These are phyloP conservation scores for Zizania palustris DNA, from an alignment of 202 grass and related monocot species.

Conservation along the genomic window DNA sequence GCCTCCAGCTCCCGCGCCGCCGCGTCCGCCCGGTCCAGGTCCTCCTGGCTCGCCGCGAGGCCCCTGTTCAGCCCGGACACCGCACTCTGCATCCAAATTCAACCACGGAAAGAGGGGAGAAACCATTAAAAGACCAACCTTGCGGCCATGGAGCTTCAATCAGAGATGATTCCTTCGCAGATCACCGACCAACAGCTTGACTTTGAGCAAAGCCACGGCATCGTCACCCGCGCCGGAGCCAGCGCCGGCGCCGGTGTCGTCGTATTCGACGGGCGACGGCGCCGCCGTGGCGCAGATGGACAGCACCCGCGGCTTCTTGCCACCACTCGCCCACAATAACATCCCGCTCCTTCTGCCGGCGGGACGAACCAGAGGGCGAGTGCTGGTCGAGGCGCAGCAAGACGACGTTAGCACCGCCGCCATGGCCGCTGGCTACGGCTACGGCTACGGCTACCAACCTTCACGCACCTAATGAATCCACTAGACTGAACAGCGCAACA, in stretches of 20 bases:
- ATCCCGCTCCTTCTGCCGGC: neutral
- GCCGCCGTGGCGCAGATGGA: conserved; percentile 41
- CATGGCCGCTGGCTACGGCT: conserved; percentile 42
- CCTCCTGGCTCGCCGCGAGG: conserved; percentile 74
- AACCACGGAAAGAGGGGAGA: too few species aligned
- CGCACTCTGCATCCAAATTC: conserved; percentile 58
- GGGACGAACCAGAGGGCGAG: conserved; percentile 2
- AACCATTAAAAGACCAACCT: neutral
- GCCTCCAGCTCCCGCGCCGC: conserved; percentile 69
- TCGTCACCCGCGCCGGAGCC: neutral
- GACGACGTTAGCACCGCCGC: conserved; percentile 37
- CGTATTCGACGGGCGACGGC: conserved; percentile 30
- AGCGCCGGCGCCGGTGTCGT: neutral
- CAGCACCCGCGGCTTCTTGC: neutral
- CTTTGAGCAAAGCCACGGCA: conserved; percentile 41
- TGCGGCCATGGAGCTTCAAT: neutral
- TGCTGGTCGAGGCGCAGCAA: conserved; percentile 38
- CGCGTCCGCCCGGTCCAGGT: conserved; percentile 65
- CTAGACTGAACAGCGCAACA: neutral
- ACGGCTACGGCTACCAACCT: neutral
- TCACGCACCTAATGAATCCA: neutral
- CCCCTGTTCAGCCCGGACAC: conserved; percentile 89
- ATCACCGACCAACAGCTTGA: conserved; percentile 53
- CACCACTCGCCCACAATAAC: neutral
- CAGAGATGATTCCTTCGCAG: neutral